Evolutionary conservation across 805 yeast species (phyloP).

Genomic region (Babjeviella inositovora): DNA sequence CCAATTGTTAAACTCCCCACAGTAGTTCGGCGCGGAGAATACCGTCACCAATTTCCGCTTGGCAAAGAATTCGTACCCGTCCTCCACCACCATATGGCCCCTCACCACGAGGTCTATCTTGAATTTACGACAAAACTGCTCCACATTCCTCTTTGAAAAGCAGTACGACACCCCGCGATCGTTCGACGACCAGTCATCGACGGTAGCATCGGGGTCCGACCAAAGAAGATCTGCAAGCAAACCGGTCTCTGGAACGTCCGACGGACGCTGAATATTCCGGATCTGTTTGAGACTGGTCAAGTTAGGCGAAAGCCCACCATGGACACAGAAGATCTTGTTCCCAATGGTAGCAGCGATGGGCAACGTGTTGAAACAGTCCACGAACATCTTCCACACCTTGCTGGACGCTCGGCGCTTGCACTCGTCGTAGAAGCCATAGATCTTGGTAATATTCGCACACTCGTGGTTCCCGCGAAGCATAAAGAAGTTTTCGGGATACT

Average conservation of each 20-base stretch:
- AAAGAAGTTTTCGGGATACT: conserved; percentile 44
- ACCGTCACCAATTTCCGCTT: conserved; percentile 63
- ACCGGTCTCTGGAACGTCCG: conserved; percentile 74
- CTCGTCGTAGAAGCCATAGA: conserved; percentile 46
- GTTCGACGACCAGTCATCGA: conserved; percentile 59
- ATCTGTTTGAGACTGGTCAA: conserved; percentile 50
- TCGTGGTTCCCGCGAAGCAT: conserved; percentile 47
- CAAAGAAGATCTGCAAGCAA: conserved; percentile 63
- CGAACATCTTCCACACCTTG: conserved; percentile 32
- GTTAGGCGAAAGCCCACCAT: conserved; percentile 68
- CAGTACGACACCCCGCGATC: conserved; percentile 76
- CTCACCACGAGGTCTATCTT: conserved; percentile 66
- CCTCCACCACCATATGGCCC: conserved; percentile 86
- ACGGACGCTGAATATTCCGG: conserved; percentile 59
- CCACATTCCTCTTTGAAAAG: conserved; percentile 62
- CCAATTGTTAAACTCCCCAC: conserved; percentile 70
- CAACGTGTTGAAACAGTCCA: conserved; percentile 40
- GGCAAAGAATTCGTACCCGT: conserved; percentile 73
- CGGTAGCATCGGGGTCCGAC: conserved; percentile 62
- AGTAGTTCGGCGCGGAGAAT: conserved; percentile 72
- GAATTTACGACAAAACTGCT: conserved; percentile 45
- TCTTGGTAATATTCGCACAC: conserved; percentile 39
- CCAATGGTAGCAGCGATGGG: conserved; percentile 50
- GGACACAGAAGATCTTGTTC: conserved; percentile 41
- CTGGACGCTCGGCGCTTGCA: conserved; percentile 33